phyloP scores from a whole-genome alignment of 2,329 filamentous ascomycete genomes.

The Fusarium sp. region DNA sequence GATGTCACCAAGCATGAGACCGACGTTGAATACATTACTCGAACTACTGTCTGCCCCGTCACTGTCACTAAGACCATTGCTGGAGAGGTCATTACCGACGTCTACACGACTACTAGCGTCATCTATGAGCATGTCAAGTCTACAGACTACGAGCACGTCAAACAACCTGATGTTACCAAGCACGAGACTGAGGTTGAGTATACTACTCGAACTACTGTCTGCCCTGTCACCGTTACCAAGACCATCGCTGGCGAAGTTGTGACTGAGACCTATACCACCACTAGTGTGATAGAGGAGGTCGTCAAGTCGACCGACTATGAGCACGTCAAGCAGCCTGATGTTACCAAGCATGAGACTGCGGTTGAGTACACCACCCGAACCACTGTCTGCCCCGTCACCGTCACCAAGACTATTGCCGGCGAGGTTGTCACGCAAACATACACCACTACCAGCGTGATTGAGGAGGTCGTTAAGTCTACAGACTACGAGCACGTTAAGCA shows the following conservation, averaged over 20 bases:
- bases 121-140: slow-evolving; percentile 51
- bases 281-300: slow-evolving; percentile 50
- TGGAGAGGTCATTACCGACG: slow-evolving; percentile 58
- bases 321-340: slow-evolving; percentile 57
- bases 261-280: slow-evolving; percentile 56
- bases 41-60: slow-evolving; percentile 63
- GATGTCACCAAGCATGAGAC: slow-evolving; percentile 54
- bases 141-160: slow-evolving; percentile 54
- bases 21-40: slow-evolving; percentile 58
- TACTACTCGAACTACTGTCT: slow-evolving; percentile 61
- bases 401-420: slow-evolving; percentile 54
- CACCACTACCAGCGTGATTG: slow-evolving; percentile 48
- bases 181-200: slow-evolving; percentile 55
- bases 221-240: slow-evolving; percentile 49
- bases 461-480: slow-evolving; percentile 52
- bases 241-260: slow-evolving; percentile 60
- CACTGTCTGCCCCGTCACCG: slow-evolving; percentile 60
- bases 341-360: slow-evolving; percentile 53
- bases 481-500: slow-evolving; percentile 54
- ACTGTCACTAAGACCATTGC: slow-evolving; percentile 55
- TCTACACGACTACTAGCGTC: slow-evolving; percentile 46
- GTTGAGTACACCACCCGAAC: slow-evolving; percentile 62
- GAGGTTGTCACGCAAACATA: slow-evolving; percentile 58
- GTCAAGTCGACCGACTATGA: slow-evolving; percentile 54
- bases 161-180: slow-evolving; percentile 56